Conservation (phyloP, 768 basidiomycete species). For the Pleurotus ostreatus region DNA sequence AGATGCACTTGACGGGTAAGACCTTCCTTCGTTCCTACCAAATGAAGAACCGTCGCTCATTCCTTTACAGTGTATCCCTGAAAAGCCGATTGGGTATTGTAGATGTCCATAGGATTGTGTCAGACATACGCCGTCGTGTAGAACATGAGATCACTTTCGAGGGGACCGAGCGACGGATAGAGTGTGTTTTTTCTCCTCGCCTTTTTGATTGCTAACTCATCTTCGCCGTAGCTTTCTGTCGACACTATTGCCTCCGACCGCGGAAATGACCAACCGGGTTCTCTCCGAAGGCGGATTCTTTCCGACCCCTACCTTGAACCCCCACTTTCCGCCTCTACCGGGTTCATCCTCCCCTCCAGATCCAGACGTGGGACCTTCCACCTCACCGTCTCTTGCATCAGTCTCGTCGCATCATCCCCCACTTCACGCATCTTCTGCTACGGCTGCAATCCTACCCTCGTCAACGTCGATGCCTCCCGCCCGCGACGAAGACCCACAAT, state of each 20-base stretch:
- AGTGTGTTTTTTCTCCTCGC: slow-evolving; percentile 30
- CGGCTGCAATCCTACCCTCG: slow-evolving; percentile 22
- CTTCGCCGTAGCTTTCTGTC: slow-evolving; percentile 56
- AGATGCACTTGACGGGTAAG: slow-evolving; percentile 82
- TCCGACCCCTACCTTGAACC: neutral
- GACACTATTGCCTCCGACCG: slow-evolving; percentile 71
- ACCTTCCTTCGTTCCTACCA: slow-evolving; percentile 2
- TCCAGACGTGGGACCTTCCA: neutral
- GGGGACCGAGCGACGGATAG: slow-evolving; percentile 52
- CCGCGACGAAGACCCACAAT: slow-evolving; percentile 38
- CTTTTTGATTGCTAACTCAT: slow-evolving; percentile 1
- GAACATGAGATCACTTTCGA: slow-evolving; percentile 68
- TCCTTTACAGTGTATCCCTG: slow-evolving; percentile 65
- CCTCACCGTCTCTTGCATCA: neutral
- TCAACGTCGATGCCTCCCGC: slow-evolving; percentile 17
- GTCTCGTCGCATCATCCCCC: neutral
- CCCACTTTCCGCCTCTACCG: neutral
- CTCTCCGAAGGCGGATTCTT: slow-evolving; percentile 59
- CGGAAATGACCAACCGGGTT: slow-evolving; percentile 65
- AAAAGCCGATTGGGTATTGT: slow-evolving; percentile 68
- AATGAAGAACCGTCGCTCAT: neutral
- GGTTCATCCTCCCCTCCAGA: neutral
- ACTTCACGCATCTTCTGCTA: neutral
- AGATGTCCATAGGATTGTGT: slow-evolving; percentile 66
- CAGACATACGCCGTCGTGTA: slow-evolving; percentile 71